Conservation (phyloP, 768 basidiomycete species). For the Pleurotus pulmonarius region DNA sequence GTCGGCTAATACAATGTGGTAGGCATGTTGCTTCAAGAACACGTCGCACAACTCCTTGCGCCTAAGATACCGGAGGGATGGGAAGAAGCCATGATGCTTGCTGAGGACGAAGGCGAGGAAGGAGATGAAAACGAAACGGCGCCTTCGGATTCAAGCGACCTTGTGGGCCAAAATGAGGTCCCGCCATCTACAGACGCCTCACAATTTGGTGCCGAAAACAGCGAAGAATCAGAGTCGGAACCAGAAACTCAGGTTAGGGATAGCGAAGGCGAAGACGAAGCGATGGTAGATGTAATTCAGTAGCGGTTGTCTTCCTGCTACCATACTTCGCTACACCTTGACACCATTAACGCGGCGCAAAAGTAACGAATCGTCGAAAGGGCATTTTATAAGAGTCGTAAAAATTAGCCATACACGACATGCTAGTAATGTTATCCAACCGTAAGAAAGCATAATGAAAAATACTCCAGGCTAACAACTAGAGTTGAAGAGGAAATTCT, state of each 20-base stretch:
- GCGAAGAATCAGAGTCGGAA: neutral
- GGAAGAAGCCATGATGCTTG: constrained; percentile 31
- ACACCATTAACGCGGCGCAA: no score
- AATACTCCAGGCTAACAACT: no score
- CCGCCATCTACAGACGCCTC: neutral
- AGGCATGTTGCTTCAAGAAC: constrained; percentile 73
- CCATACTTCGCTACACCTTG: no score
- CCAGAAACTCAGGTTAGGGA: neutral
- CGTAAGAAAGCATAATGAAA: no score
- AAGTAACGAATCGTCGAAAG: no score
- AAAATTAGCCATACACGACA: no score
- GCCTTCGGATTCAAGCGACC: neutral
- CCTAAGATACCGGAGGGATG: constrained; percentile 40
- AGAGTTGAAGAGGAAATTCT: neutral
- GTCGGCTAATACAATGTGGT: neutral
- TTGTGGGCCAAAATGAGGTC: neutral
- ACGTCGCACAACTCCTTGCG: constrained; percentile 42
- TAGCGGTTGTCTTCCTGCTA: no score
- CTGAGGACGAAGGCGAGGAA: constrained; percentile 7
- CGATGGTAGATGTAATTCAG: neutral
- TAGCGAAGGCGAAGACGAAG: neutral
- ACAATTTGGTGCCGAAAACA: neutral
- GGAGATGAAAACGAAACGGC: neutral
- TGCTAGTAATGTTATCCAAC: no score
- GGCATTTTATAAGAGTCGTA: no score